Base-by-base conservation (phyloP, 768 basidiomycete genomes). In the Tulasnella sp. region DNA sequence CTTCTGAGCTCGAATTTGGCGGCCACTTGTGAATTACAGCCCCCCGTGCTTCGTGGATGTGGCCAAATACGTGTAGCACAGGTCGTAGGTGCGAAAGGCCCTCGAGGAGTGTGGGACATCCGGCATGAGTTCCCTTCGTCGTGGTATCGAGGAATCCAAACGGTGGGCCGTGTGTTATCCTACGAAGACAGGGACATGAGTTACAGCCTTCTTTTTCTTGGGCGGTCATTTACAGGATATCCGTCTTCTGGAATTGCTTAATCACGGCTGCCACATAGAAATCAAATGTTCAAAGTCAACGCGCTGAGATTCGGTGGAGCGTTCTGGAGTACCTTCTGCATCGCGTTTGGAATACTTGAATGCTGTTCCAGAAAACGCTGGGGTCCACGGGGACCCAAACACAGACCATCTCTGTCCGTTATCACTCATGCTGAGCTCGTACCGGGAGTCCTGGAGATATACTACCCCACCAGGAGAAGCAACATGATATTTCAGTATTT, bases 11-110 rank as follows among this genome's bases (percentile, higher is more conserved):
- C 22, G 7, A 8, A 54, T 54, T 46, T n/a, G 54, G 8, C 5
- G 6, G 14, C 75, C 75, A 76, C 37, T 9, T n/a, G n/a, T 75
- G 74, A 14, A 37, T 34, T n/a, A n/a, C 5, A 16, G 77, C 77
- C 18, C 79, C 79, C 12, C 50, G n/a, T n/a, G 34, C 37, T 77
- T 80, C 79, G 54, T 80, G 79, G 24, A 80, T 80, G 37, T 80
- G 79, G 9, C 79, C 78, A 50, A 80, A 80, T 24, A 78, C 79
- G 54, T 80, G 79, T 12, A 80, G 16, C 41, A 28, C 12, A 9
- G 79, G 79, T 28, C 50, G 73, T 31, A 72, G 28, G 41, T 12
- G 22, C 18, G 22, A 24, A 22, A 80, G 24, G 11, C 37, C 11
- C 31, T 78, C 54, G 37, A 64, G 72, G n/a, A 80, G 75, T 9